phyloP scores from a whole-genome alignment of 352 stramenopile genomes.

The Phytophthora macrochlamydospora region DNA sequence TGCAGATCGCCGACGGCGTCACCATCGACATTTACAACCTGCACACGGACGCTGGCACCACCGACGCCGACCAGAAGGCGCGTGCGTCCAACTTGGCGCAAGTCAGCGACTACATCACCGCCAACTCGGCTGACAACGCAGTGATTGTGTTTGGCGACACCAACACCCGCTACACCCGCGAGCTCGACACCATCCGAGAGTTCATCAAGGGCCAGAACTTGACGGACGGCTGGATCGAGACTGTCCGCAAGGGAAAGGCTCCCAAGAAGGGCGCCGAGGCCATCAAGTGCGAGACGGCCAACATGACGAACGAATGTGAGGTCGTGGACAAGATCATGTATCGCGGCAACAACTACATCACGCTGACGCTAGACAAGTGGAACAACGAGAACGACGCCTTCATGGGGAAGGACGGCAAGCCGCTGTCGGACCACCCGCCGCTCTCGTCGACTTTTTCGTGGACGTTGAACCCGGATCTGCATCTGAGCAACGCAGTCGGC shows the following conservation, averaged over 20 bases:
- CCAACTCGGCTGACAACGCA: slow-evolving; percentile 2
- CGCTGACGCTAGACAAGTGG: slow-evolving; percentile 30
- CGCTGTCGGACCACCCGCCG: background rate
- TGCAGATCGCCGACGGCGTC: slow-evolving; percentile 47
- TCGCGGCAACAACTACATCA: slow-evolving; percentile 44
- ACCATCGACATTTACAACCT: slow-evolving; percentile 50
- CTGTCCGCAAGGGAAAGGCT: slow-evolving; percentile 27
- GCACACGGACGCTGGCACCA: slow-evolving; percentile 35
- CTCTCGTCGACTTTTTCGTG: slow-evolving; percentile 38
- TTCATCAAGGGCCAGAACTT: slow-evolving; percentile 1
- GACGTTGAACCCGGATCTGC: slow-evolving; percentile 26
- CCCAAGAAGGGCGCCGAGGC: slow-evolving; percentile 24
- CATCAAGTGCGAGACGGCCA: slow-evolving; percentile 29
- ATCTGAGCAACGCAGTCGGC: slow-evolving; percentile 32
- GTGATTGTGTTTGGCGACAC: slow-evolving; percentile 2
- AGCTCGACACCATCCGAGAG: too few species aligned
- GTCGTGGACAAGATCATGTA: slow-evolving; percentile 12
- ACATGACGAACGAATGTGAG: slow-evolving; percentile 42
- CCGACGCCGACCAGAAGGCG: too few species aligned
- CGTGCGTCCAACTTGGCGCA: too few species aligned
- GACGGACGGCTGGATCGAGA: slow-evolving; percentile 42
- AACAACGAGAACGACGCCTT: slow-evolving; percentile 40
- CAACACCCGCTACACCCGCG: too few species aligned
- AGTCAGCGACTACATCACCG: too few species aligned
- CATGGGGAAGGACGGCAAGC: slow-evolving; percentile 23